phyloP scores from a whole-genome alignment of 441 rosid species.

The Macaranga tanarius region DNA sequence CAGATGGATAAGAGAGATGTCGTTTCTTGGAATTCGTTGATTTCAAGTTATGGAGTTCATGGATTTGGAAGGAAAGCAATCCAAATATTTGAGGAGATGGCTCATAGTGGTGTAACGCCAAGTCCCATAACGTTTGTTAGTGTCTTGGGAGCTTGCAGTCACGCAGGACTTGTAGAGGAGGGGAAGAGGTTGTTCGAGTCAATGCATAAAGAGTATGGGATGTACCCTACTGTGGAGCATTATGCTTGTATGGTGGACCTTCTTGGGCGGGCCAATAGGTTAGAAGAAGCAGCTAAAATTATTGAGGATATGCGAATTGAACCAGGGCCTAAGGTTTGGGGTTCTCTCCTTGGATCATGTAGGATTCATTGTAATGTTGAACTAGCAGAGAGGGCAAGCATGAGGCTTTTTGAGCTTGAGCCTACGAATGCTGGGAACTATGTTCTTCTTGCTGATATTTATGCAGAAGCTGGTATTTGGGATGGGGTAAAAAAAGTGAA shows the following conservation, averaged over 20 bases:
- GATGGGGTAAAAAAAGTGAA: constrained; percentile 40
- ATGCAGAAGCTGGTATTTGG: constrained; percentile 51
- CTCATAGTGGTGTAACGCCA: constrained; percentile 30
- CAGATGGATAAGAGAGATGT: constrained; percentile 39
- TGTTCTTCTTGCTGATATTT: constrained; percentile 47
- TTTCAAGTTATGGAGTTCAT: constrained; percentile 55
- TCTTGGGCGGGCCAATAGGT: constrained; percentile 49
- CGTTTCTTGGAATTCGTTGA: constrained; percentile 58
- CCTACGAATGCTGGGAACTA: constrained; percentile 53
- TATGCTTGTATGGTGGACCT: constrained; percentile 51
- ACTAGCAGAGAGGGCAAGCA: constrained; percentile 43
- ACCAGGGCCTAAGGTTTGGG: constrained; percentile 50
- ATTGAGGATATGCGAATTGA: constrained; percentile 53
- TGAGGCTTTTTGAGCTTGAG: constrained; percentile 43
- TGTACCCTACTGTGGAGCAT: constrained; percentile 42
- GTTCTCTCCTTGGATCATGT: constrained; percentile 48
- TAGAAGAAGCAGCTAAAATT: constrained; percentile 41
- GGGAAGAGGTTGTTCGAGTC: constrained; percentile 37
- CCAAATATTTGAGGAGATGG: constrained; percentile 51
- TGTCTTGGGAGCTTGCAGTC: constrained; percentile 48
- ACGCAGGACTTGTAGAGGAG: constrained; percentile 42
- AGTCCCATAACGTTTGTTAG: constrained; percentile 44
- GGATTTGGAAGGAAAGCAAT: constrained; percentile 51
- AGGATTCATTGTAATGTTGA: constrained; percentile 40
- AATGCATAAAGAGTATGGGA: constrained; percentile 34